Evolutionary conservation across 768 basidiomycete species (phyloP).

Genomic region (Rubroboletus satanas): DNA sequence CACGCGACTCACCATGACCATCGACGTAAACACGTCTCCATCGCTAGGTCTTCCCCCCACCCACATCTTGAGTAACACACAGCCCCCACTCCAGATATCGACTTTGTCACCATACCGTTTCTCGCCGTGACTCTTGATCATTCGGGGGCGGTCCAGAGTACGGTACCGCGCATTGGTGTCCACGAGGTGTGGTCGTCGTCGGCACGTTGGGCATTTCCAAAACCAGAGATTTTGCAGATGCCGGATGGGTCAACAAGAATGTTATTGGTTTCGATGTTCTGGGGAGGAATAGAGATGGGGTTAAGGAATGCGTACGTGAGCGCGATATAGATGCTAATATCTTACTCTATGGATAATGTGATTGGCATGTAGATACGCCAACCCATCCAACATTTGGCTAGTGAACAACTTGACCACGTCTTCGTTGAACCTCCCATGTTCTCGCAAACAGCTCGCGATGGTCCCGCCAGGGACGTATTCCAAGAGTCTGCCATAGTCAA

Average conservation of each 20-base stretch:
- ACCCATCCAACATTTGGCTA: slow-evolving; percentile 77
- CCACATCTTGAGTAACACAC: slow-evolving; percentile 94
- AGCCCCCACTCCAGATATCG: slow-evolving; percentile 95
- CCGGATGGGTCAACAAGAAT: slow-evolving; percentile 87
- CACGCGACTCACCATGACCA: too few relatives aligned
- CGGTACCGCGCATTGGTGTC: slow-evolving; percentile 91
- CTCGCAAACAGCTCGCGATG: slow-evolving; percentile 77
- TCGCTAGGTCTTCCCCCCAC: slow-evolving; percentile 69
- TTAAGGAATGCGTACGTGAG: not conserved
- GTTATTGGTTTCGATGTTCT: slow-evolving; percentile 95
- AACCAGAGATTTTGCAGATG: slow-evolving; percentile 92
- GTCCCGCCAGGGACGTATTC: slow-evolving; percentile 97
- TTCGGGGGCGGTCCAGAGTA: slow-evolving; percentile 81
- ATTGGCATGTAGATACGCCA: slow-evolving; percentile 86
- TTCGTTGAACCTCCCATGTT: slow-evolving; percentile 54
- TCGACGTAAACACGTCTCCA: slow-evolving; percentile 73
- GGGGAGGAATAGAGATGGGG: not conserved
- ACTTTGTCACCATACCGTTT: slow-evolving; percentile 83
- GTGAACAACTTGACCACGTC: slow-evolving; percentile 88
- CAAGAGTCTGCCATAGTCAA: slow-evolving; percentile 61
- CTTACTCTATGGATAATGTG: slow-evolving; percentile 84
- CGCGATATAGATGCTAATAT: not conserved
- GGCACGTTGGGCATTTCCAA: slow-evolving; percentile 89
- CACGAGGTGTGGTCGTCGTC: slow-evolving; percentile 75
- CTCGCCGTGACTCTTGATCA: too few relatives aligned